phyloP scores from a whole-genome alignment of 2,329 filamentous ascomycete species.

The Endoconidiophora laricicola region DNA sequence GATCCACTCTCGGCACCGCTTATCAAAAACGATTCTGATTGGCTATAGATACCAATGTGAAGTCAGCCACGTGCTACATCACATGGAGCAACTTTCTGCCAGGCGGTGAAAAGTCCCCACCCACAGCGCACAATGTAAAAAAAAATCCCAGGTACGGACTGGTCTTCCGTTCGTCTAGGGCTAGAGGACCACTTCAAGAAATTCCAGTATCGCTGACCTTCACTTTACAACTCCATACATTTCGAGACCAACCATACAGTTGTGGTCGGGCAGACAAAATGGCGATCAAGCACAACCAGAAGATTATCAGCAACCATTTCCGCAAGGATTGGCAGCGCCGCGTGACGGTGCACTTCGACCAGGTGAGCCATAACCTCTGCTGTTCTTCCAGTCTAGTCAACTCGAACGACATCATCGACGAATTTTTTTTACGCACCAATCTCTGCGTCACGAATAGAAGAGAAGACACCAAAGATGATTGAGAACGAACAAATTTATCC shows the following conservation, averaged over 20 bases:
- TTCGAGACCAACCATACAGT: constrained; percentile 13
- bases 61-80: constrained; percentile 9
- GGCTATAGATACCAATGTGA: constrained; percentile 7
- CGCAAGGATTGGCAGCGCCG: constrained; percentile 99
- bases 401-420: constrained; percentile 7
- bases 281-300: constrained; percentile 99
- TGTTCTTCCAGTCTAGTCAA: neutral
- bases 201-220: constrained; percentile 13
- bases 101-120: constrained; percentile 8
- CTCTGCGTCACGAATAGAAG: neutral
- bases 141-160: constrained; percentile 13
- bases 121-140: constrained; percentile 12
- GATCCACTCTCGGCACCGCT: constrained; percentile 1
- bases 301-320: constrained; percentile 97
- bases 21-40: constrained; percentile 8
- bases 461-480: constrained; percentile 6
- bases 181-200: constrained; percentile 14
- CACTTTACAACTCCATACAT: constrained; percentile 11
- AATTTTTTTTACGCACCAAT: constrained; percentile 6
- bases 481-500: constrained; percentile 5
- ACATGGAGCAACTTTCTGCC: constrained; percentile 6
- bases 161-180: constrained; percentile 13
- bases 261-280: constrained; percentile 13
- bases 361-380: constrained; percentile 38
- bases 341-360: constrained; percentile 98